Evolutionary conservation across 169 alveolate species (phyloP).

Genomic region (Plasmodium yoelii): DNA sequence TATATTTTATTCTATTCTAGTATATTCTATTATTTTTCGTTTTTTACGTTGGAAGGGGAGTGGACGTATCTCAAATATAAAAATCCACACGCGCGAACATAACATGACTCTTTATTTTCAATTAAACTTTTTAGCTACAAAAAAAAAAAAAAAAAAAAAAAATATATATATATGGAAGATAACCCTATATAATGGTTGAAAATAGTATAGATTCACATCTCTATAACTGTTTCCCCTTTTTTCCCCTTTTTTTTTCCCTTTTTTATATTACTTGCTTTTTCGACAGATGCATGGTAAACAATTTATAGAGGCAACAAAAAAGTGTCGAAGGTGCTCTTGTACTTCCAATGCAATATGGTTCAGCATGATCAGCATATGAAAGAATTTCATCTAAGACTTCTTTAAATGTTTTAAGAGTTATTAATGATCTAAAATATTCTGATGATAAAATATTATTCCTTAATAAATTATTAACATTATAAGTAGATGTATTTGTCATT

Average conservation of each 20-base stretch:
- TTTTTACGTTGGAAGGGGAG: slow-evolving; percentile 50
- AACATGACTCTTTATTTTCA: slow-evolving; percentile 46
- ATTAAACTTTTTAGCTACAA: slow-evolving; percentile 32
- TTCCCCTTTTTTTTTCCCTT: neutral
- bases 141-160: neutral
- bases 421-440: slow-evolving; percentile 83
- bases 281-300: slow-evolving; percentile 81
- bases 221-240: too few species aligned
- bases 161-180: neutral
- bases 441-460: slow-evolving; percentile 84
- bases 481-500: slow-evolving; percentile 80
- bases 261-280: slow-evolving; percentile 79
- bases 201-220: too few species aligned
- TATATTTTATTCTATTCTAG: too few species aligned
- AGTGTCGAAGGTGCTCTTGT: slow-evolving; percentile 85
- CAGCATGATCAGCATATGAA: slow-evolving; percentile 85
- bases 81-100: slow-evolving; percentile 69
- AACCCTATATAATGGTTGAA: neutral
- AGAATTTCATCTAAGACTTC: slow-evolving; percentile 82
- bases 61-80: slow-evolving; percentile 62
- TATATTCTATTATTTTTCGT: too few species aligned
- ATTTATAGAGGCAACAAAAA: slow-evolving; percentile 84
- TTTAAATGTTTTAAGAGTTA: slow-evolving; percentile 77
- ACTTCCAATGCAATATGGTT: slow-evolving; percentile 85
- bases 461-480: slow-evolving; percentile 81